Base-by-base conservation (phyloP, 306 rosid genomes). In the Dryas drummondii region DNA sequence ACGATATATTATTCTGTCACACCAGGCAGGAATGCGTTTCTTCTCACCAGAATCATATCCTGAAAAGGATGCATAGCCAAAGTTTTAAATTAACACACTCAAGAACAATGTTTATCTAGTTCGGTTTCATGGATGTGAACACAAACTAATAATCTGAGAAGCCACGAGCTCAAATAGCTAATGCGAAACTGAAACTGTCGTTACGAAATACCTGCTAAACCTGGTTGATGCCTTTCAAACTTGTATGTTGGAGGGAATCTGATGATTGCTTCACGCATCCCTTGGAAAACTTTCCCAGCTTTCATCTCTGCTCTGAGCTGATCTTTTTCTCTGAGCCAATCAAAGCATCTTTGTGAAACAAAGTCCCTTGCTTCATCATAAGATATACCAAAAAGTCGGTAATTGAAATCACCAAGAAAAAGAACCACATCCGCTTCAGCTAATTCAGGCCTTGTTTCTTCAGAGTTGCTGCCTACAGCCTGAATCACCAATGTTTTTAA, bases 291-390 rank as follows among this genome's bases (percentile, higher is more conserved):
- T 86, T 83, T 96, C n/a, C 98, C 99, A 68, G 84, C 82, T 84
- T 90, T 87, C 97, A 96, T 96, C 89, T 96, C 99, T 9, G 86
- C 98, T 81, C 99, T 87, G 64, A 96, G 99, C 81, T 96, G 99
- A 83, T 96, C 98, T 85, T 92, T 96, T 85, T 90, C 99, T 83
- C 99, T 92, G 46, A 96, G 99, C 99, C 99, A 96, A 76, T 96
- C 98, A 76, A 96, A 96, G 92, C 99, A 89, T 82, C 99, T 92
- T 87, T 96, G 99, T 58, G 98, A 96, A 87, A 96, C 99, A 56
- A 96, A 92, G 84, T 96, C 99, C 81, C 99, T 88, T 42, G 99
- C 99, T 81, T 96, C 99, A 79, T 96, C 99, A 53, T 96, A 96
- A 19, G 99, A 90, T 81, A 96, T 96, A 82, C 99, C 97, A 56